These are phyloP conservation scores for Fusarium lateritium DNA, from an alignment of 2,329 filamentous ascomycete genomes.

Conservation along the genomic window DNA sequence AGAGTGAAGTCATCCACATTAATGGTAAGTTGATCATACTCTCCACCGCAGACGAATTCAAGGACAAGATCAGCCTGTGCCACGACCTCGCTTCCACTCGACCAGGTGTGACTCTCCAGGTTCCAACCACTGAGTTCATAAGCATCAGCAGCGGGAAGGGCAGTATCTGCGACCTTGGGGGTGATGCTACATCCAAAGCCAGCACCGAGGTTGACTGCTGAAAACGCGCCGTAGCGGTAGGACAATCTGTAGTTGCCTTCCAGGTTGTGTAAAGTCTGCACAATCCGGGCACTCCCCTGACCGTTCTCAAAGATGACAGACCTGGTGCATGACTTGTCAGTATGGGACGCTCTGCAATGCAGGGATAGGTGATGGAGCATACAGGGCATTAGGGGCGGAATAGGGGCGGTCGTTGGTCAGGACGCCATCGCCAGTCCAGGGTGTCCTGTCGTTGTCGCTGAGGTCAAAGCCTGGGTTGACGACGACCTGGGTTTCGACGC, in stretches of 20 bases:
- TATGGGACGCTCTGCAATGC: too few relatives aligned
- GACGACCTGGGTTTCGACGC: neutral
- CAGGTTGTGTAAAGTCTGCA: neutral
- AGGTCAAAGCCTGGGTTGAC: slow-evolving; percentile 6
- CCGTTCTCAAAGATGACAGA: neutral
- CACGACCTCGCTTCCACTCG: neutral
- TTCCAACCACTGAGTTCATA: accelerated
- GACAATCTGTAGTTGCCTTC: neutral
- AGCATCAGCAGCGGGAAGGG: accelerated
- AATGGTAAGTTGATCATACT: neutral
- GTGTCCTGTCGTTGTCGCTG: neutral
- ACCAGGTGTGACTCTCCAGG: neutral
- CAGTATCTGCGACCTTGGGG: neutral
- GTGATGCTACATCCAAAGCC: neutral
- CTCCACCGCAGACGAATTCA: accelerated
- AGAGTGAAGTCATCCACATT: slow-evolving; percentile 1
- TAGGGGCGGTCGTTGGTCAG: too few relatives aligned
- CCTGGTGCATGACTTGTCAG: neutral
- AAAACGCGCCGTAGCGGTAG: neutral
- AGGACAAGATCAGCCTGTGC: neutral
- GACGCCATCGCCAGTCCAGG: neutral
- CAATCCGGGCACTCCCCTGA: accelerated
- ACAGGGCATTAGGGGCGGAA: neutral
- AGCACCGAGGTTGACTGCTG: accelerated
- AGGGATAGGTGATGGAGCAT: too few relatives aligned